Percentiles rank a stretch among this genome's conserved stretches.
These are phyloP conservation scores for Trypanosoma congolense DNA, from an alignment of 208 protist genomes.

Conservation along the genomic window DNA sequence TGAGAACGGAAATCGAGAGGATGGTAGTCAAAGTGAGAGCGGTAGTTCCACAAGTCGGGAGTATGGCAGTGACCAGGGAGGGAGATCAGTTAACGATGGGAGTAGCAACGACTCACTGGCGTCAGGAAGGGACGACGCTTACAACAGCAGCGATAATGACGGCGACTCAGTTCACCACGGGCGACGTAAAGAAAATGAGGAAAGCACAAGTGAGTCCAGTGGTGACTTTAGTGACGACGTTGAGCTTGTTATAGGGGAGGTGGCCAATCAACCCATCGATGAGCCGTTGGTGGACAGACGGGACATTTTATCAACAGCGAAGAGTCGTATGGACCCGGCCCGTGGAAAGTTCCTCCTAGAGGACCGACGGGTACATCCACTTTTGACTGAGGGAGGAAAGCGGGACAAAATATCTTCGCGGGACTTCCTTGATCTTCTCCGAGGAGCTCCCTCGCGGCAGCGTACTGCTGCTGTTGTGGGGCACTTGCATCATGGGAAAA, in stretches of 20 bases:
- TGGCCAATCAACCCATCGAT: conserved; percentile 47
- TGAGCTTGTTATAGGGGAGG: conserved; percentile 78
- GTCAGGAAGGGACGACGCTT: background rate
- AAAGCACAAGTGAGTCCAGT: conserved; percentile 2
- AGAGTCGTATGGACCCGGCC: conserved; percentile 1
- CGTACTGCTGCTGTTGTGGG: conserved; percentile 94
- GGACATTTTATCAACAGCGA: conserved; percentile 18
- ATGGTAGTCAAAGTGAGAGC: conserved; percentile 37
- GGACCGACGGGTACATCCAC: conserved; percentile 23
- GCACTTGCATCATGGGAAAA: conserved; percentile 97
- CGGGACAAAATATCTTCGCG: conserved; percentile 7
- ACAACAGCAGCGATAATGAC: conserved; percentile 2
- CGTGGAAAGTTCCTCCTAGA: conserved; percentile 38
- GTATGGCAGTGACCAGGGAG: background rate
- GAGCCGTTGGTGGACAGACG: conserved; percentile 55
- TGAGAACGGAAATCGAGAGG: conserved; percentile 16
- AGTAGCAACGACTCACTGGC: conserved; percentile 13
- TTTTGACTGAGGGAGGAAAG: conserved; percentile 16
- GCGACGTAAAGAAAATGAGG: background rate
- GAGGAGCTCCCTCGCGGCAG: conserved; percentile 69
- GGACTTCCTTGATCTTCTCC: conserved; percentile 43
- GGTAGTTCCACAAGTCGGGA: conserved; percentile 22
- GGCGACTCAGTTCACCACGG: background rate
- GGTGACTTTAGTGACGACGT: conserved; percentile 75
- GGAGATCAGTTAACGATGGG: conserved; percentile 5